Conservation (phyloP, 2,329 filamentous ascomycete genomes). For the Erysiphe pulchra region DNA sequence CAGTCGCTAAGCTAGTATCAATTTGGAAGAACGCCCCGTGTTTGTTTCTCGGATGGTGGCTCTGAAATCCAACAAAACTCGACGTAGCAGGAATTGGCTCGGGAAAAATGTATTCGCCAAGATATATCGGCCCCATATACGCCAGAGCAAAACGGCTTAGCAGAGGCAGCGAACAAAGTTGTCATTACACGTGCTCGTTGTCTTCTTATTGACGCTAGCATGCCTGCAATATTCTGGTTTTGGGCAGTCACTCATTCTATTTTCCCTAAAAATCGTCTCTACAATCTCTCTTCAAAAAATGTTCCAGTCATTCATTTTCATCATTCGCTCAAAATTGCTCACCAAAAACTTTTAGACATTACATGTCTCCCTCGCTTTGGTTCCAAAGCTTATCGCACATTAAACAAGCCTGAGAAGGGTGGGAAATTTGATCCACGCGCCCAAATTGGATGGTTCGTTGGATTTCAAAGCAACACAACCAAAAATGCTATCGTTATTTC, state of each 20-base stretch:
- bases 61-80: background rate
- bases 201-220: background rate
- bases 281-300: background rate
- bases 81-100: background rate
- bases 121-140: background rate
- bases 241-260: background rate
- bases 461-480: background rate
- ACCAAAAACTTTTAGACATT: background rate
- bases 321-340: background rate
- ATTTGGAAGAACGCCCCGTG: background rate
- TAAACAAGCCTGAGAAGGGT: background rate
- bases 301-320: background rate
- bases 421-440: conserved; percentile 1
- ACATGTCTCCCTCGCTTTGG: conserved; percentile 1
- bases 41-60: background rate
- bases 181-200: background rate
- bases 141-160: background rate
- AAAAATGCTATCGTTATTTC: background rate
- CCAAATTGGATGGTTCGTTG: background rate
- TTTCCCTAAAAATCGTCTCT: background rate
- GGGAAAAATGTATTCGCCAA: background rate
- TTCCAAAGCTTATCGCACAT: background rate
- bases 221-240: background rate
- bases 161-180: background rate
- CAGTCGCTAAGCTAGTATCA: background rate